phyloP scores from a whole-genome alignment of 768 basidiomycete genomes.

The Psilocybe tampanensis region DNA sequence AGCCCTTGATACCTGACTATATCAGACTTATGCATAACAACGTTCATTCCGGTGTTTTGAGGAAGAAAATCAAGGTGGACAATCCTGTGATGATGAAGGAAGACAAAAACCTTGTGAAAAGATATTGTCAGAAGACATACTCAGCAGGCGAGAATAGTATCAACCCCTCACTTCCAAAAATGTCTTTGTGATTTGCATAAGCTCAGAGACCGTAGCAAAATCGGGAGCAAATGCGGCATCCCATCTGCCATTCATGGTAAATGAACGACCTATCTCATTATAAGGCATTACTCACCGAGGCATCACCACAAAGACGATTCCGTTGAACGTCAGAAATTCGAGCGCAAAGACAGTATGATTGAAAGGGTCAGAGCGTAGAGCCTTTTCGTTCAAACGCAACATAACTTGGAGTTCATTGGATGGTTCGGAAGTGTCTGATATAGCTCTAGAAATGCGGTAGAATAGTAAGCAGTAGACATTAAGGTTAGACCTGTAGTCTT shows the following conservation, averaged over 20 bases:
- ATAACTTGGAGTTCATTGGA: conserved; percentile 15
- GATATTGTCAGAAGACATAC: background rate
- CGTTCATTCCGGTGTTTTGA: conserved; percentile 17
- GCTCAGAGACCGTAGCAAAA: conserved; percentile 3
- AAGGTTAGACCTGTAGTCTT: background rate
- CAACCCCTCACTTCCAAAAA: conserved; percentile 6
- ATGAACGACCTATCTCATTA: background rate
- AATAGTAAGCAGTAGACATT: too few relatives aligned
- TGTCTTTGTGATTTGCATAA: background rate
- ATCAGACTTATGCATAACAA: background rate
- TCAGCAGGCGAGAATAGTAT: background rate
- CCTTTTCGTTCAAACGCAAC: conserved; percentile 13
- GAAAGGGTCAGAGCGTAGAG: conserved; percentile 14
- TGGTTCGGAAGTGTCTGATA: background rate
- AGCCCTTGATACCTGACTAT: background rate
- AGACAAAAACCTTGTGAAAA: conserved; percentile 5
- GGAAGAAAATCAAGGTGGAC: conserved; percentile 14
- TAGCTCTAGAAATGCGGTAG: conserved; percentile 3
- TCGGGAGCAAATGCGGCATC: background rate
- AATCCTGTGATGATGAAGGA: conserved; percentile 17
- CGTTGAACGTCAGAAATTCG: conserved; percentile 16
- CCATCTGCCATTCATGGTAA: conserved; percentile 3
- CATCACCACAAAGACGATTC: conserved; percentile 19
- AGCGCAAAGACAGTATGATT: conserved; percentile 22
- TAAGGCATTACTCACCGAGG: conserved; percentile 12